A percentile compares a stretch with the other conserved stretches of the same genome.
These are phyloP conservation scores for Aspergillus luchuensis DNA, from an alignment of 2,329 filamentous ascomycete species.

Conservation along the genomic window DNA sequence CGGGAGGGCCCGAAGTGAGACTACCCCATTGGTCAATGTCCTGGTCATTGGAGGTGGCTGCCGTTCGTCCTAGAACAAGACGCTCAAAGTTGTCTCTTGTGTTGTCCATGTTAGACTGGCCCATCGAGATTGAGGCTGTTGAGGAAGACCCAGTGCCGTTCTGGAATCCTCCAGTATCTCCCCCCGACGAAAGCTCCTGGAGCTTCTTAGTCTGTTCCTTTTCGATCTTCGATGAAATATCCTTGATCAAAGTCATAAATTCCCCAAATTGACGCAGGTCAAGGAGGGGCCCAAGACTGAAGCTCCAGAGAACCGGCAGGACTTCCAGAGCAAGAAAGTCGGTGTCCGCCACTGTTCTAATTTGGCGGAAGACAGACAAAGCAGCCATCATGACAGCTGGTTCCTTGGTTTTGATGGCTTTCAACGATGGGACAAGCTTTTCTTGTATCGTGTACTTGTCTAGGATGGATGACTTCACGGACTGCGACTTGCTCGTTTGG, in stretches of 20 bases:
- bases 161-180: conserved; percentile 50
- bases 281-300: conserved; percentile 86
- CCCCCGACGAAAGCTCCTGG: conserved; percentile 72
- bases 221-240: conserved; percentile 76
- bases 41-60: conserved; percentile 38
- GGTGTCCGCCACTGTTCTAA: conserved; percentile 78
- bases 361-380: conserved; percentile 78
- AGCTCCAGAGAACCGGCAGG: conserved; percentile 84
- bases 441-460: conserved; percentile 99
- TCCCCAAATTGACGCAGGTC: conserved; percentile 83
- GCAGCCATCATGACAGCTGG: conserved; percentile 96
- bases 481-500: conserved; percentile 55
- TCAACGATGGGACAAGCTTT: conserved; percentile 87
- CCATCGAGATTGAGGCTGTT: conserved; percentile 27
- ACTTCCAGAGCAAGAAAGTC: conserved; percentile 93
- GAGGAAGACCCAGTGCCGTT: conserved; percentile 30
- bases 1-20: conserved; percentile 33
- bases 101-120: conserved; percentile 54
- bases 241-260: conserved; percentile 88
- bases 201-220: conserved; percentile 86
- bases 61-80: conserved; percentile 74
- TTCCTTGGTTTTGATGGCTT: conserved; percentile 95
- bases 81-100: conserved; percentile 77
- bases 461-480: conserved; percentile 72
- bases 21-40: conserved; percentile 37